Percentiles rank a stretch among this genome's conserved stretches.
Evolutionary conservation across 1,139 yeast species (phyloP).

Genomic region (Yamadazyma dushanensis): DNA sequence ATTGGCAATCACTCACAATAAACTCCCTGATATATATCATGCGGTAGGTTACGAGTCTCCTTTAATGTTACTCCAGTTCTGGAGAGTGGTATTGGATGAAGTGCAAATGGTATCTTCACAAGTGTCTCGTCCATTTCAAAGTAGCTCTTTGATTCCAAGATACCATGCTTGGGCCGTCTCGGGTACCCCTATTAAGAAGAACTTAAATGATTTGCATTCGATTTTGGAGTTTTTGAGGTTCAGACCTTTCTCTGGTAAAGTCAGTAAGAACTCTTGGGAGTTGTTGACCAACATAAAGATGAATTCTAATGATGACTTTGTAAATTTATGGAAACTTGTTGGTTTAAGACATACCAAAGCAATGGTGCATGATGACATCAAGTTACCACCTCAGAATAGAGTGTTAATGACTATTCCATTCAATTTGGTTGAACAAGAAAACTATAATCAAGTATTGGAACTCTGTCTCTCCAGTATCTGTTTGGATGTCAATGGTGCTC

Average conservation of each 20-base stretch:
- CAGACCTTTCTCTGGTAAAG: constrained; percentile 56
- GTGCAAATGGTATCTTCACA: constrained; percentile 88
- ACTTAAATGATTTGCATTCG: constrained; percentile 67
- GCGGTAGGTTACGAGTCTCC: constrained; percentile 71
- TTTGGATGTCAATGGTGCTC: constrained; percentile 57
- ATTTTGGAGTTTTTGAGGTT: constrained; percentile 65
- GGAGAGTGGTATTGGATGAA: constrained; percentile 89
- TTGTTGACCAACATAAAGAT: constrained; percentile 18
- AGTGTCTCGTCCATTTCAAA: constrained; percentile 72
- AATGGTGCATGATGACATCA: constrained; percentile 75
- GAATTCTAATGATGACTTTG: constrained; percentile 39
- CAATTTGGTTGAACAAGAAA: constrained; percentile 78
- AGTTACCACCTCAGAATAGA: constrained; percentile 75
- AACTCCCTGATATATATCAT: constrained; percentile 24
- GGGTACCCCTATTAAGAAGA: constrained; percentile 83
- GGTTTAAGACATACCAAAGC: constrained; percentile 81
- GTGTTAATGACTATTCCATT: constrained; percentile 71
- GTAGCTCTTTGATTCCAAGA: constrained; percentile 77
- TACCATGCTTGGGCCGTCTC: constrained; percentile 96
- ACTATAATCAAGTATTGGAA: constrained; percentile 64
- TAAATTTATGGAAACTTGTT: constrained; percentile 44
- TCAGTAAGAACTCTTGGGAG: constrained; percentile 44
- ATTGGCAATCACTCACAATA: constrained; percentile 33
- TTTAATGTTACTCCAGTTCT: constrained; percentile 77
- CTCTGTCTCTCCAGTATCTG: constrained; percentile 65